Evolutionary conservation across 2,329 filamentous ascomycete species (phyloP).

Genomic region (Madurella mycetomatis): DNA sequence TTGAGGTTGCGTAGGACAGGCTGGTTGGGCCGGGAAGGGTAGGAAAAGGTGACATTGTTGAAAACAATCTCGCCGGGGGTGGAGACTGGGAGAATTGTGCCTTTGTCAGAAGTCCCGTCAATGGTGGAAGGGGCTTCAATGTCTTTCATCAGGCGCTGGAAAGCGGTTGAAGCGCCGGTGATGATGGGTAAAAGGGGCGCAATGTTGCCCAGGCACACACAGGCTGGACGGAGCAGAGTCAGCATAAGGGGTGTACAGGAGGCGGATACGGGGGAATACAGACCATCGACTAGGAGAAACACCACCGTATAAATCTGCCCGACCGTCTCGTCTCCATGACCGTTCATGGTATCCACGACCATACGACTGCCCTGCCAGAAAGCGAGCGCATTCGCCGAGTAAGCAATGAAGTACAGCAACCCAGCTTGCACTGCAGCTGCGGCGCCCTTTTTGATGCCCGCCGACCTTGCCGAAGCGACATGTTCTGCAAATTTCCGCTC

Average conservation of each 20-base stretch:
- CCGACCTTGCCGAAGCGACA: slow-evolving; percentile 45
- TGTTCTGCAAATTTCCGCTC: slow-evolving; percentile 55
- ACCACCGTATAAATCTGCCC: slow-evolving; percentile 47
- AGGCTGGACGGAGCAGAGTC: slow-evolving; percentile 36
- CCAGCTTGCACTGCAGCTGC: slow-evolving; percentile 56
- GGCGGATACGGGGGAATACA: slow-evolving; percentile 41
- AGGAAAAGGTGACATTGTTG: slow-evolving; percentile 41
- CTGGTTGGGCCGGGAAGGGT: slow-evolving; percentile 40
- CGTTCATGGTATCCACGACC: slow-evolving; percentile 32
- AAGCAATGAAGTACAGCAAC: slow-evolving; percentile 62
- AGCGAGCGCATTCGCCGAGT: slow-evolving; percentile 61
- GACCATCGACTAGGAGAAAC: slow-evolving; percentile 48
- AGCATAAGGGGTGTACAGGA: slow-evolving; percentile 49
- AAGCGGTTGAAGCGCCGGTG: slow-evolving; percentile 54
- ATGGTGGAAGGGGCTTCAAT: slow-evolving; percentile 50
- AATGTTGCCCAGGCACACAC: slow-evolving; percentile 58
- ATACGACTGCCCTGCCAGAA: slow-evolving; percentile 63
- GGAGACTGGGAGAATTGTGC: slow-evolving; percentile 42
- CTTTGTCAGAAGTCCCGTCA: slow-evolving; percentile 36
- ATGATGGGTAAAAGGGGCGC: slow-evolving; percentile 61
- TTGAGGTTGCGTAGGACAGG: slow-evolving; percentile 39
- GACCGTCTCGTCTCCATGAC: slow-evolving; percentile 29
- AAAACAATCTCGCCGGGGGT: slow-evolving; percentile 45
- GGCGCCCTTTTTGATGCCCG: slow-evolving; percentile 55
- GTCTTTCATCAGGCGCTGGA: slow-evolving; percentile 53